Evolutionary conservation across 2,329 filamentous ascomycete species (phyloP).

Genomic region (Aspergillus terreus): DNA sequence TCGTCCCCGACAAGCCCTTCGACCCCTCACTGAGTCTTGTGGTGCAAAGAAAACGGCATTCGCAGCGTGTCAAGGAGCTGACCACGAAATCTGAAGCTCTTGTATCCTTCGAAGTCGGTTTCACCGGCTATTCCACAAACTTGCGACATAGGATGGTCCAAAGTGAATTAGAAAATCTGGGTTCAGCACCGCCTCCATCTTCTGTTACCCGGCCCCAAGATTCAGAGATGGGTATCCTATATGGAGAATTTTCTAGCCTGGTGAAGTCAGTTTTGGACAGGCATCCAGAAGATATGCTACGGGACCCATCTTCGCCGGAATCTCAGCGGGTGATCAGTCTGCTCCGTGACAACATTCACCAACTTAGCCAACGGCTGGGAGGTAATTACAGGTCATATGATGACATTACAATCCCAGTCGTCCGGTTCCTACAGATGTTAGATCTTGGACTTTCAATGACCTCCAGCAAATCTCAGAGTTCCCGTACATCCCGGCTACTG

Average conservation of each 20-base stretch:
- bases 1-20: conserved; percentile 80
- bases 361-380: conserved; percentile 67
- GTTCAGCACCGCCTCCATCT: conserved; percentile 62
- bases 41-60: conserved; percentile 61
- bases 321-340: conserved; percentile 36
- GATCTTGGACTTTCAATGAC: conserved; percentile 69
- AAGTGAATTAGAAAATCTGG: conserved; percentile 60
- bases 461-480: conserved; percentile 17
- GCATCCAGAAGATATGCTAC: conserved; percentile 28
- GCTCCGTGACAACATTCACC: conserved; percentile 56
- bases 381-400: conserved; percentile 74
- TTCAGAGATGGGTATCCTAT: conserved; percentile 67
- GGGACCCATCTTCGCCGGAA: conserved; percentile 12
- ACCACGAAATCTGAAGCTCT: conserved; percentile 58
- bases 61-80: conserved; percentile 55
- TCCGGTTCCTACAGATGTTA: conserved; percentile 75
- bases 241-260: conserved; percentile 78
- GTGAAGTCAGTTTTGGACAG: conserved; percentile 59
- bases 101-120: conserved; percentile 60
- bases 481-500: conserved; percentile 19
- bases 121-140: conserved; percentile 66
- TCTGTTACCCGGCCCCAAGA: conserved; percentile 67
- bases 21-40: conserved; percentile 66
- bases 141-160: conserved; percentile 63
- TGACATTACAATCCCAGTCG: conserved; percentile 74